Evolutionary conservation across 129 eudicot species (phyloP).

Genomic region (Kitagawia praeruptora): DNA sequence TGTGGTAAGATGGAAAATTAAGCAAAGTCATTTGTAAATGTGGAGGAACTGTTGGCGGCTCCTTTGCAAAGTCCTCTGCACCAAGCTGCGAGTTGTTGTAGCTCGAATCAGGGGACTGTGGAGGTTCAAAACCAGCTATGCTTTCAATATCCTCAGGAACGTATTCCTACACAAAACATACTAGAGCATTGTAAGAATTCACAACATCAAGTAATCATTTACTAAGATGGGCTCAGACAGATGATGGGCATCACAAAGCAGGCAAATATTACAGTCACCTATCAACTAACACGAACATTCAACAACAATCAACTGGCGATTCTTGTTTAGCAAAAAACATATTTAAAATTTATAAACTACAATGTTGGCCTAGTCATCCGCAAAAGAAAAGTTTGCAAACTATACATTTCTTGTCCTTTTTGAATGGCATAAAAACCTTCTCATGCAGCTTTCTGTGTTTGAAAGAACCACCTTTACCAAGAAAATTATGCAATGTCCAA

Average conservation of each 20-base stretch:
- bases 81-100: slow-evolving; percentile 63
- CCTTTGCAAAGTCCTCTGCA: slow-evolving; percentile 72
- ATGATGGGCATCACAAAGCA: background rate
- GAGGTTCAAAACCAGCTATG: slow-evolving; percentile 24
- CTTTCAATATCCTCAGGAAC: slow-evolving; percentile 30
- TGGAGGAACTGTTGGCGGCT: slow-evolving; percentile 83
- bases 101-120: slow-evolving; percentile 38
- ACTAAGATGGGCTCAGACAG: background rate
- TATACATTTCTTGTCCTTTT: background rate
- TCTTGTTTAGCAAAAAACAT: background rate
- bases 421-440: background rate
- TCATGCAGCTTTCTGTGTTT: background rate
- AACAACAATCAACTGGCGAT: background rate
- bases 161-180: slow-evolving; percentile 20
- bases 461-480: slow-evolving; percentile 2
- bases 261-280: background rate
- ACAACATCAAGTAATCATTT: background rate
- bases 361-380: background rate
- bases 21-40: slow-evolving; percentile 74
- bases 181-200: background rate
- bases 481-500: background rate
- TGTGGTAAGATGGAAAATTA: slow-evolving; percentile 49
- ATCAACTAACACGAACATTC: background rate
- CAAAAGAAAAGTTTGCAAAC: background rate
- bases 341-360: too few relatives aligned